phyloP scores from a whole-genome alignment of 805 yeast species.

The Candida ponderosae region DNA sequence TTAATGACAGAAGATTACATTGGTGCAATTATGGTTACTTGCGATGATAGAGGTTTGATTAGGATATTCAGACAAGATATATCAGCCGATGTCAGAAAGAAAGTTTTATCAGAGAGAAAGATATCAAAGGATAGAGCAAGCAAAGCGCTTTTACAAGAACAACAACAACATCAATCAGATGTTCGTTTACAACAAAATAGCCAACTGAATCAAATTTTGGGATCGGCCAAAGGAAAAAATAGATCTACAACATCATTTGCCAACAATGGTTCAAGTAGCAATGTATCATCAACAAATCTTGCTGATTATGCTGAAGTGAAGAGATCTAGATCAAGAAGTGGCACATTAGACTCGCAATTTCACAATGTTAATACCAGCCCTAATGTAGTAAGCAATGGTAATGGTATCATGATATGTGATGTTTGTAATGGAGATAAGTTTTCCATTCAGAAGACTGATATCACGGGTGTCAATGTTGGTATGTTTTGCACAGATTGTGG shows the following conservation, averaged over 20 bases:
- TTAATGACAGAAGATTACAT: constrained; percentile 23
- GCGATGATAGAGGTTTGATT: constrained; percentile 67
- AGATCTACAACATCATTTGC: not conserved
- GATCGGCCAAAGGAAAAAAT: not conserved
- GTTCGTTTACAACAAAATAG: not conserved
- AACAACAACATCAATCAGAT: not conserved
- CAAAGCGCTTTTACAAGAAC: not conserved
- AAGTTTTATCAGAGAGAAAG: constrained; percentile 17
- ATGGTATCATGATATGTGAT: constrained; percentile 9
- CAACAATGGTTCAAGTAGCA: not conserved
- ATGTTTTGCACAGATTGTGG: constrained; percentile 21
- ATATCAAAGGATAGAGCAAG: constrained; percentile 1
- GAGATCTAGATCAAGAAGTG: constrained; percentile 9
- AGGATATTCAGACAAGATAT: constrained; percentile 77
- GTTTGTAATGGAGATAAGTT: constrained; percentile 21
- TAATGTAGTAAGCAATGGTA: not conserved
- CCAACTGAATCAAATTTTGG: no score
- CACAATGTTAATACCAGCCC: not conserved
- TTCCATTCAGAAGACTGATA: constrained; percentile 5
- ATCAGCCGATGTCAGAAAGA: constrained; percentile 39
- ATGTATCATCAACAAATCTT: not conserved
- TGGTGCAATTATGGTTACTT: constrained; percentile 57
- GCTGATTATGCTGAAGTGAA: not conserved
- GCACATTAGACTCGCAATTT: constrained; percentile 10
- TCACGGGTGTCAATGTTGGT: constrained; percentile 3